Evolutionary conservation across 2,329 filamentous ascomycete species (phyloP).

Genomic region (Orbilia blumenaviensis): DNA sequence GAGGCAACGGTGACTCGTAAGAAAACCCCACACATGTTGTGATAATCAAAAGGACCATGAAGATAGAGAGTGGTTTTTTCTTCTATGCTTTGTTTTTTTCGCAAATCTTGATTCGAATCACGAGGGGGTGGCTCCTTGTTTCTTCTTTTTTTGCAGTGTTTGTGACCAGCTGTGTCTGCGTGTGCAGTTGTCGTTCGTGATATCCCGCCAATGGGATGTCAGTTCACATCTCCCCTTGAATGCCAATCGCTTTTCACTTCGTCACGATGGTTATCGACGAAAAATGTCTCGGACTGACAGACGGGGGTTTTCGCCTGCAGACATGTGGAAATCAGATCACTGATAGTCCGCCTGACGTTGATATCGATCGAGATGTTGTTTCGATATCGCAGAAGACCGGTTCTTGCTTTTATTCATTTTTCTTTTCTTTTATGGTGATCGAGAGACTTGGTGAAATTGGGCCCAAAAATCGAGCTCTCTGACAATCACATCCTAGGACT

Average conservation of each 20-base stretch:
- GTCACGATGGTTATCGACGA: slow-evolving; percentile 29
- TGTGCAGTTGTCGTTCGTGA: slow-evolving; percentile 46
- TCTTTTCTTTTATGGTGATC: background rate
- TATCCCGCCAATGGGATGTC: slow-evolving; percentile 47
- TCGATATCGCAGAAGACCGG: slow-evolving; percentile 31
- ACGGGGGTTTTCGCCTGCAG: slow-evolving; percentile 10
- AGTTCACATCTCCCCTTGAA: slow-evolving; percentile 41
- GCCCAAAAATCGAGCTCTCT: slow-evolving; percentile 17
- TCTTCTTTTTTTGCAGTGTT: slow-evolving; percentile 26
- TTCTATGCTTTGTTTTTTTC: slow-evolving; percentile 3
- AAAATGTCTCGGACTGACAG: background rate
- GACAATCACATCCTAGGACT: background rate
- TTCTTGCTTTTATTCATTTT: background rate
- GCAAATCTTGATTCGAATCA: slow-evolving; percentile 49
- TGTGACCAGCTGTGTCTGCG: slow-evolving; percentile 46
- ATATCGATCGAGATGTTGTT: slow-evolving; percentile 24
- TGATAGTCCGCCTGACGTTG: slow-evolving; percentile 25
- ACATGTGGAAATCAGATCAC: background rate
- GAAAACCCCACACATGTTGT: slow-evolving; percentile 38
- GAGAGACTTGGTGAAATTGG: background rate
- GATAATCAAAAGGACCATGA: slow-evolving; percentile 26
- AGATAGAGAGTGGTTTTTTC: background rate
- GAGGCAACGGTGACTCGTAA: slow-evolving; percentile 5
- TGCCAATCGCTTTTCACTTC: slow-evolving; percentile 32
- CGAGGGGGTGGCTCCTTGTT: slow-evolving; percentile 26